Evolutionary conservation across 345 rosid genomes (phyloP).

Genomic region (Camelina neglecta): DNA sequence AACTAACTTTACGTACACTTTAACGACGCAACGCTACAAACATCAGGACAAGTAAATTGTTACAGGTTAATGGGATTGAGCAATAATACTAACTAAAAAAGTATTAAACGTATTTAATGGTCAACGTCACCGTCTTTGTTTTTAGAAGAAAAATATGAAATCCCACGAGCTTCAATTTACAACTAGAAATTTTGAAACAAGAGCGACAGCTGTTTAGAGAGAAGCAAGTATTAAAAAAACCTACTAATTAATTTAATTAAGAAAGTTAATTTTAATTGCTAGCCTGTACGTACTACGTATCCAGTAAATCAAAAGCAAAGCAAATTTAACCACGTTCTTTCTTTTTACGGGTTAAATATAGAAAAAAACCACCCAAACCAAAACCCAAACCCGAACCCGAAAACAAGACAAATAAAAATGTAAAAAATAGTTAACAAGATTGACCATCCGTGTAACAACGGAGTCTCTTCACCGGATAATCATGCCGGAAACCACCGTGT

Average conservation of each 20-base stretch:
- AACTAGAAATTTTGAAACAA: slow-evolving; percentile 15
- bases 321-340: slow-evolving; percentile 42
- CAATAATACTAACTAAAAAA: not conserved
- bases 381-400: slow-evolving; percentile 16
- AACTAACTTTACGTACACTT: slow-evolving; percentile 39
- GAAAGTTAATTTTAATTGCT: slow-evolving; percentile 33
- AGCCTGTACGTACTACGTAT: slow-evolving; percentile 41
- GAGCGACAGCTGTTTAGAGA: slow-evolving; percentile 43
- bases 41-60: not conserved
- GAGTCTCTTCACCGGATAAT: slow-evolving; percentile 65
- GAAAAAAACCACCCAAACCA: slow-evolving; percentile 24
- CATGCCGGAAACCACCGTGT: slow-evolving; percentile 63
- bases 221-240: slow-evolving; percentile 20
- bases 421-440: slow-evolving; percentile 47
- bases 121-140: slow-evolving; percentile 32
- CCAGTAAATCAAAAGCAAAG: slow-evolving; percentile 40
- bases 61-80: slow-evolving; percentile 7
- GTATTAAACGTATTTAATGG: slow-evolving; percentile 10
- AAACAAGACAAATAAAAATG: slow-evolving; percentile 7
- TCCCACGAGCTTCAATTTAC: slow-evolving; percentile 39
- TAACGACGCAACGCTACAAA: slow-evolving; percentile 30
- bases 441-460: slow-evolving; percentile 60
- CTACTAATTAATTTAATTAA: slow-evolving; percentile 33
- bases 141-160: slow-evolving; percentile 23
- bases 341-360: slow-evolving; percentile 24